Evolutionary conservation across 345 rosid genomes (phyloP), one percentile per base, ranked within the genome.

Genomic region (Linum trigynum): DNA sequence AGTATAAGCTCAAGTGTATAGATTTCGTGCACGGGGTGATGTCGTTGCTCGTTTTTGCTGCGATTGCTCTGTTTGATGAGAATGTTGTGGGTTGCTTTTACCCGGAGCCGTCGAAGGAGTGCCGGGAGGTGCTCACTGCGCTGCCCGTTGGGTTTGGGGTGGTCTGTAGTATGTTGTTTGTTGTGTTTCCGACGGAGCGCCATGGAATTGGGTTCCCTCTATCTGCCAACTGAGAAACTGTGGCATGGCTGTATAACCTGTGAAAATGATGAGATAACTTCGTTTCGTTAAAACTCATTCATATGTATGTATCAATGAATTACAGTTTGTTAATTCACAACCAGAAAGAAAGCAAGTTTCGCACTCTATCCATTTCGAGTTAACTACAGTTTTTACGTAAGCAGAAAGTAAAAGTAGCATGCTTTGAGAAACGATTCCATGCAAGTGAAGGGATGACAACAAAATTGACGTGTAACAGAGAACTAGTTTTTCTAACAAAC

Each of bases 151-250:
- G 85, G 45, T 82, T 88, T 15, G 97, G 97, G 0, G 81, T 76
- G 45, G 59, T 88, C 12, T 82, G 90, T 64, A 86, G 92, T 65
- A 83, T 88, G 95, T 66, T 90, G 75, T 94, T 88, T 64, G 84
- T 85, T 39, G 80, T 77, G 38, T 94, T 94, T 62, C 99, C 99
- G 0, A 86, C 95, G 40, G 75, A 71, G 64, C 96, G 99, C 67
- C 92, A 88, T 64, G 97, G 99, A 55, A 81, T 94, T 66, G 99
- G 99, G 41, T 90, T 94, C 56, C 97, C 98, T 10, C 68, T 82
- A 64, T 68, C 96, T 16, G 38, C 75, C 32, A 48, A 5, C 38
- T 69, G 48, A 66, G 15, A 39, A 23, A 23, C 32, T 23, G 32
- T 23, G 32, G 32, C 32, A 23, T 23, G 32, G 32, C 32, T 23